Conservation (phyloP, 768 basidiomycete species). For the Russula earlei region DNA sequence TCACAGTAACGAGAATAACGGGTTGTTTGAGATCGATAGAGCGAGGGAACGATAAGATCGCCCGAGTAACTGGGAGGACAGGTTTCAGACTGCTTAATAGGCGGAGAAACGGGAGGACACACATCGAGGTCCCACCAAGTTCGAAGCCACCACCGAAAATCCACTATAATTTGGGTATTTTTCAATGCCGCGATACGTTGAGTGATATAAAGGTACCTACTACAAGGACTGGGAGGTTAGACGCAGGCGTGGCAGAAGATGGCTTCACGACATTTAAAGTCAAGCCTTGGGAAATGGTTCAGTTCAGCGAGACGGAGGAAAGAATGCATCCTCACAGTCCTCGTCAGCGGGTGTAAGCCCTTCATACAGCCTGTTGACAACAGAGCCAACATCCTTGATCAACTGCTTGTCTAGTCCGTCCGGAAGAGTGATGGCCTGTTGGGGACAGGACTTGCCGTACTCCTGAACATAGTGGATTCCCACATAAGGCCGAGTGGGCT, state of each 20-base stretch:
- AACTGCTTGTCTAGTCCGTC: background rate
- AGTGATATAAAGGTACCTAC: slow-evolving; percentile 5
- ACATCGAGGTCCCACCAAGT: slow-evolving; percentile 12
- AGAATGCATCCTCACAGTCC: slow-evolving; percentile 19
- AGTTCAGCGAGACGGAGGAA: background rate
- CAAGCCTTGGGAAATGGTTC: slow-evolving; percentile 17
- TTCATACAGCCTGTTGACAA: background rate
- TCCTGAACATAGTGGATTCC: slow-evolving; percentile 17
- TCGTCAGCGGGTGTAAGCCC: slow-evolving; percentile 11
- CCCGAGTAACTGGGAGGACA: slow-evolving; percentile 20
- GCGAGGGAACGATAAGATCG: slow-evolving; percentile 20
- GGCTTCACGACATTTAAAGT: slow-evolving; percentile 23
- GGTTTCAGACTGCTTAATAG: background rate
- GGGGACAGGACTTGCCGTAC: slow-evolving; percentile 24
- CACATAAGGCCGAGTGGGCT: slow-evolving; percentile 11
- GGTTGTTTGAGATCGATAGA: slow-evolving; percentile 22
- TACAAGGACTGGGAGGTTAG: slow-evolving; percentile 22
- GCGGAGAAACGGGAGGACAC: background rate
- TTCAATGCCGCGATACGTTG: background rate
- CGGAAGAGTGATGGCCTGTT: slow-evolving; percentile 18
- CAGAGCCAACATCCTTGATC: background rate
- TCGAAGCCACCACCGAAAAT: slow-evolving; percentile 23
- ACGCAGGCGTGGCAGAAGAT: background rate
- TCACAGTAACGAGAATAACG: slow-evolving; percentile 24
- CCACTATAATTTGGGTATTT: slow-evolving; percentile 12